Conservation (phyloP, 345 rosid species). For the Capsella bursapastoris region DNA sequence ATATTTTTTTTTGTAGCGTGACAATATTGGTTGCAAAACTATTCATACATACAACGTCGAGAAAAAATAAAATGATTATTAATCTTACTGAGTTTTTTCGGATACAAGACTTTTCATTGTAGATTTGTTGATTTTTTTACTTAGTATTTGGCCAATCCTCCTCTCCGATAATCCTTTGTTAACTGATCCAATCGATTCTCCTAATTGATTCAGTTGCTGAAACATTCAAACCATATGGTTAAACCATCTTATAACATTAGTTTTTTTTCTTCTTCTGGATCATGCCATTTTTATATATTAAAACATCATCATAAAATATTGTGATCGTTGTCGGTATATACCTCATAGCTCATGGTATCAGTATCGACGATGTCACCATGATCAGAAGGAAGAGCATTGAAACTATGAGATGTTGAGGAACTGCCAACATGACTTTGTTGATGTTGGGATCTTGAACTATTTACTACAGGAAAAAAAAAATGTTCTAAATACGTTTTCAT, state of each 20-base stretch:
- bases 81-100: conserved; percentile 10
- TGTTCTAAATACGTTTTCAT: too few species aligned
- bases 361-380: conserved; percentile 26
- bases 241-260: background rate
- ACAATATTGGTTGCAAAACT: background rate
- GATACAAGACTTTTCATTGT: background rate
- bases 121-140: background rate
- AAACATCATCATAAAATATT: background rate
- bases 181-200: conserved; percentile 35
- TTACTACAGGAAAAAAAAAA: conserved; percentile 13
- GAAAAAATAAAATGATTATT: background rate
- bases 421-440: conserved; percentile 4
- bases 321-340: background rate
- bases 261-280: background rate
- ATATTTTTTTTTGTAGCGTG: background rate
- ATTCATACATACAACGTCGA: background rate
- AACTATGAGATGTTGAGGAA: conserved; percentile 9
- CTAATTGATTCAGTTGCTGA: conserved; percentile 31
- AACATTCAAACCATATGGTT: background rate
- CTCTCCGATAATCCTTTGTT: conserved; percentile 31
- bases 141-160: conserved; percentile 15
- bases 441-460: background rate
- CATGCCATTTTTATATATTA: background rate
- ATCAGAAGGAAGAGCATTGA: conserved; percentile 13
- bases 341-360: conserved; percentile 37